phyloP scores from a whole-genome alignment of 176 grass and related monocot genomes.

The Tillandsia fasciculata region DNA sequence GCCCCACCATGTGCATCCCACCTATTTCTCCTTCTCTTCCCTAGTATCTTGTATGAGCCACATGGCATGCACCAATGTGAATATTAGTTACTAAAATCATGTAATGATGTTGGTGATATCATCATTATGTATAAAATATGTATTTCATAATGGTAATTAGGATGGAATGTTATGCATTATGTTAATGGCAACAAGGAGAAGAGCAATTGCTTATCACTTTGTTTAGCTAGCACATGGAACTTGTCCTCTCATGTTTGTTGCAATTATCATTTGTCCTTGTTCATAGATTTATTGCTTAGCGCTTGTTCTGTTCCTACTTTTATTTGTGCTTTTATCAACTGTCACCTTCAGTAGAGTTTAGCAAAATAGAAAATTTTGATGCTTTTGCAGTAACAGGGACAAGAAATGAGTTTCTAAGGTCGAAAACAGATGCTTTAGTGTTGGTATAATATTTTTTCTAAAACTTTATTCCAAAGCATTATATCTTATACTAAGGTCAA shows the following conservation, averaged over 20 bases:
- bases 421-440: too few relatives aligned
- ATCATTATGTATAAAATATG: not conserved
- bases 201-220: not conserved
- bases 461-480: too few relatives aligned
- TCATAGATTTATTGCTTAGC: not conserved
- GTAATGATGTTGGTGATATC: not conserved
- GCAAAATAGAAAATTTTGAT: too few relatives aligned
- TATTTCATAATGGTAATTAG: too few relatives aligned
- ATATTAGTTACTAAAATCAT: not conserved
- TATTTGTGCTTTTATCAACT: too few relatives aligned
- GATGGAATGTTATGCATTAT: not conserved
- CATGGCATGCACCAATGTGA: conserved; percentile 3
- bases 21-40: not conserved
- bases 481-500: too few relatives aligned
- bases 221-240: not conserved
- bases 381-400: too few relatives aligned
- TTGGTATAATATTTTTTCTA: too few relatives aligned
- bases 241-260: not conserved
- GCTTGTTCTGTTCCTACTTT: too few relatives aligned
- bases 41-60: not conserved
- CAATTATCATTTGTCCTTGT: not conserved
- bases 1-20: conserved; percentile 1
- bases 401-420: too few relatives aligned
- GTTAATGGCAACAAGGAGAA: not conserved
- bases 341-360: too few relatives aligned